Evolutionary conservation across 108 stramenopile species (phyloP).

Genomic region (Cyclotella kingstonii): DNA sequence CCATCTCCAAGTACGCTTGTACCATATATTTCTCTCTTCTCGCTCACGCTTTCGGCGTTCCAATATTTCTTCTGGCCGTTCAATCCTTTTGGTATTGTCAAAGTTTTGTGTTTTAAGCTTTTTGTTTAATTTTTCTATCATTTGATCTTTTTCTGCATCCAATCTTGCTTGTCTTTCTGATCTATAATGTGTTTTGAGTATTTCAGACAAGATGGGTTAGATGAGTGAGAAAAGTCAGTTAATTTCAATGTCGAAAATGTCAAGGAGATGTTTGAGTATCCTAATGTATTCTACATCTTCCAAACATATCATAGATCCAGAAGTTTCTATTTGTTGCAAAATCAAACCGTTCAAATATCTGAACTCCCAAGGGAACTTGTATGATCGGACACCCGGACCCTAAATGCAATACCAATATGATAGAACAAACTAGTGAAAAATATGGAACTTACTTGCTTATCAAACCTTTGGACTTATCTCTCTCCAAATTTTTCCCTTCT

Average conservation of each 20-base stretch:
- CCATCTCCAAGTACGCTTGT: constrained; percentile 58
- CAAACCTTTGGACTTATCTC: constrained; percentile 72
- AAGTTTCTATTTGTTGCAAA: too few relatives aligned
- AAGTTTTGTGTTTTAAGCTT: constrained; percentile 60
- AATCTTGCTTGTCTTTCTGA: constrained; percentile 77
- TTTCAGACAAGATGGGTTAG: background rate
- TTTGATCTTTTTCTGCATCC: constrained; percentile 78
- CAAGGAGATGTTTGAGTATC: too few relatives aligned
- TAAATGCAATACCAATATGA: background rate
- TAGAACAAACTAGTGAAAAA: background rate
- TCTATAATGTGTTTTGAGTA: constrained; percentile 9
- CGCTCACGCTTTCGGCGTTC: constrained; percentile 74
- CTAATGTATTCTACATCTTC: too few relatives aligned
- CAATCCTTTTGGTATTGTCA: constrained; percentile 89
- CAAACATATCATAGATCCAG: too few relatives aligned
- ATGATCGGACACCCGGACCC: too few relatives aligned
- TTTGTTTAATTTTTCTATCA: constrained; percentile 85
- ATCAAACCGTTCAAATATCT: too few relatives aligned
- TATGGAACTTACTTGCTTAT: constrained; percentile 55
- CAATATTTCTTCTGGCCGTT: constrained; percentile 85
- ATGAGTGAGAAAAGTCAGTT: too few relatives aligned
- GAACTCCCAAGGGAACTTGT: too few relatives aligned
- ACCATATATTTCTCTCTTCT: constrained; percentile 78
- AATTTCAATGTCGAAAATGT: too few relatives aligned
- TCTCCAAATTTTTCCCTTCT: constrained; percentile 83